A percentile compares a stretch with the other conserved stretches of the same genome.
Conservation (phyloP, 371 early-diverging fungal species). For the Parasitella parasitica region DNA sequence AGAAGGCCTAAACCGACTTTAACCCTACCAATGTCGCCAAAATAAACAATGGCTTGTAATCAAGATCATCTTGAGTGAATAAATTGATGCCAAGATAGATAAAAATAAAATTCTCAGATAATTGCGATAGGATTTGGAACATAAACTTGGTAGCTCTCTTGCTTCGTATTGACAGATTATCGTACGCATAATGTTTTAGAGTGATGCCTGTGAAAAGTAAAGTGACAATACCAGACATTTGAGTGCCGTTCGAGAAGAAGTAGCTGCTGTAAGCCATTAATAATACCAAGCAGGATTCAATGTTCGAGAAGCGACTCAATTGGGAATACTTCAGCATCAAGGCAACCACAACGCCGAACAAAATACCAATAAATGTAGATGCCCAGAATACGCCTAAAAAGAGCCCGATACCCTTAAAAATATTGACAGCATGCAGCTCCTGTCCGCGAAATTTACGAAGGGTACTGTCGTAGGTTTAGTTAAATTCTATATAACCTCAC, state of each 20-base stretch:
- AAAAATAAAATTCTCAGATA: constrained; percentile 94
- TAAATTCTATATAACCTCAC: not conserved
- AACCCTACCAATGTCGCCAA: constrained; percentile 62
- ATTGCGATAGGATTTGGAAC: constrained; percentile 86
- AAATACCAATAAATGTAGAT: constrained; percentile 80
- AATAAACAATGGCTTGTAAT: constrained; percentile 74
- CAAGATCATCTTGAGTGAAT: constrained; percentile 73
- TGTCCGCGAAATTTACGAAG: constrained; percentile 79
- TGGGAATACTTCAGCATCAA: constrained; percentile 80
- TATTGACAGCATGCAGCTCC: constrained; percentile 67
- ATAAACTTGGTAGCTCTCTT: constrained; percentile 82
- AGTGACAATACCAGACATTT: constrained; percentile 91
- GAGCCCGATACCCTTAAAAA: constrained; percentile 70
- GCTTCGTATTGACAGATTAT: constrained; percentile 76
- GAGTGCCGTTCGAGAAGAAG: constrained; percentile 83
- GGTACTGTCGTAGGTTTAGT: constrained; percentile 49
- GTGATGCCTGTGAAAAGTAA: constrained; percentile 93
- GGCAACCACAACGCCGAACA: constrained; percentile 76
- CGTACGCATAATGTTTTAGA: constrained; percentile 90
- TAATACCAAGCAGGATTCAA: constrained; percentile 83
- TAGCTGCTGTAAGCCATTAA: constrained; percentile 90
- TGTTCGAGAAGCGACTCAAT: constrained; percentile 71
- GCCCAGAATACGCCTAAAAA: constrained; percentile 83
- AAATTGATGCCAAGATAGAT: constrained; percentile 92
- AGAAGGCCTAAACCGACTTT: not conserved